Percentiles rank a stretch among this genome's conserved stretches.
Evolutionary conservation across 768 basidiomycete genomes (phyloP).

Genomic region (Mycena rosella): DNA sequence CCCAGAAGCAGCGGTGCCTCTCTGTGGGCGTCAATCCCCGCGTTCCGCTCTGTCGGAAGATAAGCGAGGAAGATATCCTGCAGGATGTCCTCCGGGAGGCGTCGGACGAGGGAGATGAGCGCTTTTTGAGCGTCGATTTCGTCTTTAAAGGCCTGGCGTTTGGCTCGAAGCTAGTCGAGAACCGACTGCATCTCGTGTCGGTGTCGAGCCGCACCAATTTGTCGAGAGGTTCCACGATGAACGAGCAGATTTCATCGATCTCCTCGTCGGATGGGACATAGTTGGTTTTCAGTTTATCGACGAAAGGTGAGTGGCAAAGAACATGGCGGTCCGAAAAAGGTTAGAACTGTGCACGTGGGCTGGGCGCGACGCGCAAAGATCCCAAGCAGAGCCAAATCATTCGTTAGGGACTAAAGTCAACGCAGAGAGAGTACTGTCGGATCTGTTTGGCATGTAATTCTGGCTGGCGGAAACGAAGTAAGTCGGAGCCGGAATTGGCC

Average conservation of each 20-base stretch:
- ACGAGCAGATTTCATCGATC: neutral
- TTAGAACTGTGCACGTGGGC: too few species aligned
- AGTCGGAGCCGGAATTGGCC: too few species aligned
- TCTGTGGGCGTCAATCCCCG: neutral
- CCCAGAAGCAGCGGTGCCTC: too few species aligned
- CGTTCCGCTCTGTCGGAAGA: conserved; percentile 12
- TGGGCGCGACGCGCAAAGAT: too few species aligned
- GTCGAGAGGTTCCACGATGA: neutral
- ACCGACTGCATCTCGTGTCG: neutral
- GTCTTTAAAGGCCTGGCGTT: neutral
- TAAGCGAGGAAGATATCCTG: conserved; percentile 24
- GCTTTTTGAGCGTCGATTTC: neutral
- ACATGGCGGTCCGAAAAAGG: too few species aligned
- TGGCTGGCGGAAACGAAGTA: too few species aligned
- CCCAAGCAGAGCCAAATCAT: too few species aligned
- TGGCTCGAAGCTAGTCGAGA: neutral
- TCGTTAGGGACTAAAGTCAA: too few species aligned
- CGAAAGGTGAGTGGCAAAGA: neutral
- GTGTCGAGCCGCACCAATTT: neutral
- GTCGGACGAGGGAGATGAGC: conserved; percentile 26
- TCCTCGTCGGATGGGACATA: conserved; percentile 14
- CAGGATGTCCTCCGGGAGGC: conserved; percentile 12
- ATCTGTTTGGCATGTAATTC: too few species aligned
- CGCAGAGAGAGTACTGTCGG: too few species aligned
- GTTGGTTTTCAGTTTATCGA: conserved; percentile 1